A percentile compares a stretch with the other conserved stretches of the same genome.
These are phyloP conservation scores for Telopea speciosissima DNA, from an alignment of 177 flowering plant genomes.

Conservation along the genomic window DNA sequence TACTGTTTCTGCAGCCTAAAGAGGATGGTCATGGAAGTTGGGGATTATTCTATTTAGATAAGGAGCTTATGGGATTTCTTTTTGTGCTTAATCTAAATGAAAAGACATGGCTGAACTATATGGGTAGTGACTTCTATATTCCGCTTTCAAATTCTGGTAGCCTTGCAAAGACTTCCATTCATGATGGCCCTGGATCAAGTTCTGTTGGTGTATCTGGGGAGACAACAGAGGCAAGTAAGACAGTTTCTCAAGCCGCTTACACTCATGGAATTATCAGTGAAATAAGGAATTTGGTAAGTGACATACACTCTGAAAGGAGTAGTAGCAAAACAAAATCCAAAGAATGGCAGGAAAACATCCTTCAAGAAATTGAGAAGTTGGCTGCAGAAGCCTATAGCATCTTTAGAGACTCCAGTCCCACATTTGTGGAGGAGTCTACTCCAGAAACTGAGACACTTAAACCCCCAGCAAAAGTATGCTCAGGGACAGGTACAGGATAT, in stretches of 20 bases:
- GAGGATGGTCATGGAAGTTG: slow-evolving; percentile 50
- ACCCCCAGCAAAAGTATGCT: slow-evolving; percentile 38
- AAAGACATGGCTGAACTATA: slow-evolving; percentile 62
- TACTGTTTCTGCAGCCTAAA: slow-evolving; percentile 47
- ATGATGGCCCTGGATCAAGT: slow-evolving; percentile 14
- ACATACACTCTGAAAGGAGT: slow-evolving; percentile 55
- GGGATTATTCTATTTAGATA: slow-evolving; percentile 59
- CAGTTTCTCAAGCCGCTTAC: slow-evolving; percentile 29
- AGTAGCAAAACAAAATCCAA: slow-evolving; percentile 47
- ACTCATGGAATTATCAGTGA: slow-evolving; percentile 72
- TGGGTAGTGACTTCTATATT: slow-evolving; percentile 69
- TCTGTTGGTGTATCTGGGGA: slow-evolving; percentile 17
- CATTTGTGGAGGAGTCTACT: slow-evolving; percentile 42
- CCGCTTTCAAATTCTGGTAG: slow-evolving; percentile 44
- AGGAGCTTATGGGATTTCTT: slow-evolving; percentile 51
- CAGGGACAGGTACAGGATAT: slow-evolving; percentile 91
- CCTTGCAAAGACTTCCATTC: slow-evolving; percentile 7
- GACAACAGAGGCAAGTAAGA: slow-evolving; percentile 23
- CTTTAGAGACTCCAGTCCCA: slow-evolving; percentile 60
- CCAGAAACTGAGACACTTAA: slow-evolving; percentile 29
- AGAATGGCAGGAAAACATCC: slow-evolving; percentile 68
- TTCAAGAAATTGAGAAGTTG: slow-evolving; percentile 90
- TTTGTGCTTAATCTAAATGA: slow-evolving; percentile 83
- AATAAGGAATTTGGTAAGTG: slow-evolving; percentile 75
- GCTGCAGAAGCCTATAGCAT: slow-evolving; percentile 99